Conservation (phyloP, 768 basidiomycete genomes). For the Pleurotus platypus region DNA sequence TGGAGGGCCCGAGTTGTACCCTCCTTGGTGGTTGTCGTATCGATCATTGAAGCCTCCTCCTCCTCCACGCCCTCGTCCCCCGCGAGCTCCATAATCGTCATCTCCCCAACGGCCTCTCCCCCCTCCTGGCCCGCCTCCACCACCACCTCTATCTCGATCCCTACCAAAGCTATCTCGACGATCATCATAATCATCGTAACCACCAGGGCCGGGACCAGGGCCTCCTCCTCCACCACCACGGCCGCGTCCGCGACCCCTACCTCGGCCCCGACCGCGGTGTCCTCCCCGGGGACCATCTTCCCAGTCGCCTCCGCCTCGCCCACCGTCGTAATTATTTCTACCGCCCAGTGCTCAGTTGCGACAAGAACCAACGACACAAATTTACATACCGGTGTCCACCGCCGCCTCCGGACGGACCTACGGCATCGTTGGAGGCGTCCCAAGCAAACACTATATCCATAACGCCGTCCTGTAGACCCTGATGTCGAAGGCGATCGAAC, state of each 20-base stretch:
- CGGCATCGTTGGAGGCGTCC: slow-evolving; percentile 58
- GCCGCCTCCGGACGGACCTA: slow-evolving; percentile 35
- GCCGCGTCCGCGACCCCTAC: slow-evolving; percentile 37
- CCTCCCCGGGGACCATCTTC: slow-evolving; percentile 45
- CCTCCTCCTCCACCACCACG: slow-evolving; percentile 38
- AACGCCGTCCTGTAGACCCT: slow-evolving; percentile 78
- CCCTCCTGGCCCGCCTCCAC: slow-evolving; percentile 12
- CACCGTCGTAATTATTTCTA: slow-evolving; percentile 29
- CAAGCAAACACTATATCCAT: slow-evolving; percentile 88
- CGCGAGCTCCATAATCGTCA: slow-evolving; percentile 35
- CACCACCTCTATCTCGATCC: slow-evolving; percentile 43
- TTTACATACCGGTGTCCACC: slow-evolving; percentile 28
- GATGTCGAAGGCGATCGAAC: slow-evolving; percentile 74
- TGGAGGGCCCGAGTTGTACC: slow-evolving; percentile 17
- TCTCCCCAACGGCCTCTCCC: slow-evolving; percentile 36
- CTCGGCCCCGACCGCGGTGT: slow-evolving; percentile 36
- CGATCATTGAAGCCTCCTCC: slow-evolving; percentile 35
- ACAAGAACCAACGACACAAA: slow-evolving; percentile 9
- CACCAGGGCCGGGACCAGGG: slow-evolving; percentile 34
- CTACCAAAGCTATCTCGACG: slow-evolving; percentile 42
- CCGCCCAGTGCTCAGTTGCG: slow-evolving; percentile 13
- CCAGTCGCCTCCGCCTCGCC: slow-evolving; percentile 46
- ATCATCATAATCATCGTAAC: slow-evolving; percentile 42
- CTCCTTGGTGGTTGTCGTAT: slow-evolving; percentile 38
- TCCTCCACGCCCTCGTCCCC: slow-evolving; percentile 19